Base-by-base conservation (phyloP, 2,329 filamentous ascomycete species). In the Microdochium paspali region DNA sequence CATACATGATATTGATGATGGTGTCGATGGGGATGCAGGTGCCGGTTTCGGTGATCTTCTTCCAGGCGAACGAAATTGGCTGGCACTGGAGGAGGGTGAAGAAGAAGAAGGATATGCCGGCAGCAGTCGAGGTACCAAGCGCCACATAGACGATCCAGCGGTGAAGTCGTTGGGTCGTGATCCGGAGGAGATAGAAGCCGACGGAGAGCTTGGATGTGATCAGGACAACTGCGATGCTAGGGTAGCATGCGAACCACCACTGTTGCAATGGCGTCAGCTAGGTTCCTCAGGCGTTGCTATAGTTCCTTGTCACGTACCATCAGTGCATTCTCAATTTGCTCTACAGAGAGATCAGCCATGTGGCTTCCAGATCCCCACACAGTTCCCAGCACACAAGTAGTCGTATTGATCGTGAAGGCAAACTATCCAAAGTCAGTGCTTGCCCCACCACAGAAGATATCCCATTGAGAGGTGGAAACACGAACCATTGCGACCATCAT, bases 21-120 rank as follows among this genome's bases (percentile, higher is more conserved):
- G 70, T 57, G 15, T 63, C 56, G 12, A 61, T 52, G 40, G 66
- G 50, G 18, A 73, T 54, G 52, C 74, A 77, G 1, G 49, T 61
- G 0, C 72, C 72, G 0, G 50, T 47, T 3, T 56, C 56, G 1
- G 58, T 53, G 10, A 65, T 56, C 51, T 65, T 67, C 44, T 64
- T 56, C 71, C 75, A 79, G 55, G 77, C 77, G 52, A 64, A 74
- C 5, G 62, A 63, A 1, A 71, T 56, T 0, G 76, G 75, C 0
- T 52, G 59, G 58, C 75, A 79, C 54, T 77, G 74, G 13, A 78
- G 66, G 0, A 74, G 52, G 4, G 72, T 67, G 49, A 75, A 56
- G 54, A 75, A 69, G 58, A 73, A 72, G 53, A 67, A 71, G 10
- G 56, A 58, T 9, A 57, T 47, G 1, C 68, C 68, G 30, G 64